Base-by-base conservation (phyloP, 345 rosid genomes). In the Psidium guajava region DNA sequence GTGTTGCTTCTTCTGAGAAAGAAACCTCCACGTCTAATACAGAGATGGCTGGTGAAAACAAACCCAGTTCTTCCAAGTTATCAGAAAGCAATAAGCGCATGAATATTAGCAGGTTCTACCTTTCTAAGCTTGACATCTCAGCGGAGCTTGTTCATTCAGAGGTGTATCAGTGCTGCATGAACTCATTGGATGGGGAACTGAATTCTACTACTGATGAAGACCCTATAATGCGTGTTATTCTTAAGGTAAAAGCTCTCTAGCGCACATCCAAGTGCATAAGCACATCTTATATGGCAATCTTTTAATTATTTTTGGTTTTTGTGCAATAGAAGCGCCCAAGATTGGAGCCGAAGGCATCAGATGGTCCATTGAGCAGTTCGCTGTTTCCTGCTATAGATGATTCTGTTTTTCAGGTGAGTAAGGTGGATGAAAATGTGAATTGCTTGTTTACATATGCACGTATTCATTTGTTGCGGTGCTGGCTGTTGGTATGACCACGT, bases 81-180 rank as follows among this genome's bases (percentile, higher is more conserved):
- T 87, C 91, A 44, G 88, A 69, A 69, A 87, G 52, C 75, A 89
- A 89, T 77, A 85, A 55, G 85, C 53, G 42, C 83, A 85, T 89
- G 54, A 86, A 80, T 50, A 82, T 82, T 89, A 85, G 88, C 64
- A 75, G 84, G 82, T 89, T 90, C 85, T 96, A 97, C 92, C 94
- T 97, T 69, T 94, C 98, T 58, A 94, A 92, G 91, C 92, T 97
- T 82, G 98, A 97, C 91, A 89, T 97, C 86, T 96, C 99, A 6
- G 83, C 88, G 53, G 96, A 96, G 85, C 98, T 97, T 86, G 90
- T 94, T 82, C 91, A 91, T 88, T 87, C 94, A 1, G 98, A 96
- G 88, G 83, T 95, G 91, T 91, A 84, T 88, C 85, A 85, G 84
- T 90, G 87, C 86, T 91, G 91, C 86, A 90, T 92, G 88, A 86